Percentiles rank a stretch among this genome's conserved stretches.
Conservation (phyloP, 2,329 filamentous ascomycete genomes). For the Pseudocercospora eumusae region DNA sequence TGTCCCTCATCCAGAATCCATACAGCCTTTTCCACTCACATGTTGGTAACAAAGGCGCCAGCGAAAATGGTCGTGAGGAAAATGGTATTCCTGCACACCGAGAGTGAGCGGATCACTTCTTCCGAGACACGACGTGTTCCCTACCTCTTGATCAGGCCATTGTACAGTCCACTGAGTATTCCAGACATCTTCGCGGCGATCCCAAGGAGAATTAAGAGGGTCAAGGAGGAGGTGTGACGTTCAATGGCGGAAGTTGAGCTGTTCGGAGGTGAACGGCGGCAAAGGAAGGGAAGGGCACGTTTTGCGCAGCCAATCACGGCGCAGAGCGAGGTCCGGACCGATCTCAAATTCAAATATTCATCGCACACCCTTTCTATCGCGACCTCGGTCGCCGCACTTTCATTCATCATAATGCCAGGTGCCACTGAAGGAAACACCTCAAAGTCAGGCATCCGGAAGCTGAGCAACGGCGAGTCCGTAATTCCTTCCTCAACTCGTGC, state of each 20-base stretch:
- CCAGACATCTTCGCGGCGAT: slow-evolving; percentile 54
- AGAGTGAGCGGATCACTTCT: slow-evolving; percentile 24
- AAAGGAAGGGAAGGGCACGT: not conserved
- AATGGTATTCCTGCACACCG: slow-evolving; percentile 84
- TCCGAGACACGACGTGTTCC: slow-evolving; percentile 57
- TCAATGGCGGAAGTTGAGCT: slow-evolving; percentile 10
- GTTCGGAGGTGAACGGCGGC: slow-evolving; percentile 5
- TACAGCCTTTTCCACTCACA: slow-evolving; percentile 59
- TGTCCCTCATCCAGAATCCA: slow-evolving; percentile 3
- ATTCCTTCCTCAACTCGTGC: slow-evolving; percentile 85
- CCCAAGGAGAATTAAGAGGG: not conserved
- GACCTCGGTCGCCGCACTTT: not conserved
- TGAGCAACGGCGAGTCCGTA: slow-evolving; percentile 74
- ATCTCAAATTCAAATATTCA: not conserved
- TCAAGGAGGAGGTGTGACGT: slow-evolving; percentile 3
- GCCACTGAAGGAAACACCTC: slow-evolving; percentile 47
- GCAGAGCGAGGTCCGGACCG: slow-evolving; percentile 8
- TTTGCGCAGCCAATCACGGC: slow-evolving; percentile 14
- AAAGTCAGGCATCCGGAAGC: slow-evolving; percentile 65
- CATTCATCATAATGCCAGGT: slow-evolving; percentile 1
- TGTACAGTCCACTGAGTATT: slow-evolving; percentile 60
- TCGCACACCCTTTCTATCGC: not conserved
- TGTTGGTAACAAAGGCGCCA: slow-evolving; percentile 85
- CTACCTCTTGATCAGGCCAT: slow-evolving; percentile 43
- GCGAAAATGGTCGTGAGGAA: slow-evolving; percentile 87